These are phyloP conservation scores for Cladophialophora immunda DNA, from an alignment of 2,329 filamentous ascomycete genomes.

Conservation along the genomic window DNA sequence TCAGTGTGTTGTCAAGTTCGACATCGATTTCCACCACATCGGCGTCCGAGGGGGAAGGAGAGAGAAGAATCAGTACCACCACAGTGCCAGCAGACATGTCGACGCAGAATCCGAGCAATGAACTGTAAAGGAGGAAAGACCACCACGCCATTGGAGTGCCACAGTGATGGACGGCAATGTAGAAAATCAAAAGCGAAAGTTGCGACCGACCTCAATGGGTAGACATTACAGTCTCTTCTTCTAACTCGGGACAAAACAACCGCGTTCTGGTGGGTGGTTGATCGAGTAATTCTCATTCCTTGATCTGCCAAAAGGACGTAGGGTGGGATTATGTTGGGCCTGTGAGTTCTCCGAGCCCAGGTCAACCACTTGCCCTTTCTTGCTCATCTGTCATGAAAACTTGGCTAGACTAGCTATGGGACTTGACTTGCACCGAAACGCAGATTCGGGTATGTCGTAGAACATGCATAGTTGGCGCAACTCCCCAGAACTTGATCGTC, in stretches of 20 bases:
- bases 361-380: background rate
- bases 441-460: background rate
- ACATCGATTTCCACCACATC: background rate
- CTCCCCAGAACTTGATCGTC: background rate
- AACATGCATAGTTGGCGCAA: background rate
- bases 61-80: slow-evolving; percentile 6
- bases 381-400: background rate
- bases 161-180: background rate
- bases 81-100: slow-evolving; percentile 9
- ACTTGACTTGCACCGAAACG: background rate
- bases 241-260: background rate
- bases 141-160: background rate
- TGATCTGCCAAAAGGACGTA: background rate
- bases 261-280: background rate
- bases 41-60: background rate
- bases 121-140: background rate
- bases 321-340: background rate
- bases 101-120: background rate
- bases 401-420: slow-evolving; percentile 1
- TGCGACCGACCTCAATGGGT: background rate
- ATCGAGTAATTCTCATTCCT: background rate
- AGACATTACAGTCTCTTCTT: background rate
- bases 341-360: background rate
- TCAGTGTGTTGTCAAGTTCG: background rate
- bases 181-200: background rate